A percentile compares a stretch with the other conserved stretches of the same genome.
Evolutionary conservation across 2,329 filamentous ascomycete genomes (phyloP).

Genomic region (Epichloe brachyelytri): DNA sequence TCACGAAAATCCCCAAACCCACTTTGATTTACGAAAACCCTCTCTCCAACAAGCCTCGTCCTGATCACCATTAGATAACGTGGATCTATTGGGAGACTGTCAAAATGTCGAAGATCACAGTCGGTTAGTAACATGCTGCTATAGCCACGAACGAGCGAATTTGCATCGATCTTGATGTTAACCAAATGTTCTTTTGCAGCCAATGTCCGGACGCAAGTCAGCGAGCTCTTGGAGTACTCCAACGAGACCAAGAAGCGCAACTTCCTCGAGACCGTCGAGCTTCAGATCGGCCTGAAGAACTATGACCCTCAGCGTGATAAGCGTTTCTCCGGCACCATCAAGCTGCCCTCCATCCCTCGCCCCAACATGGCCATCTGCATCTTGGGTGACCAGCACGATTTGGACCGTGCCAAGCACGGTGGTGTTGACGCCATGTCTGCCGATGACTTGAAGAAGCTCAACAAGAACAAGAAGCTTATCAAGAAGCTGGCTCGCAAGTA

Average conservation of each 20-base stretch:
- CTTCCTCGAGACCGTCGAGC: constrained; percentile 91
- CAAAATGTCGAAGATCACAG: constrained; percentile 80
- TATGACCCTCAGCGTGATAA: constrained; percentile 99
- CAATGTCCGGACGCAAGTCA: constrained; percentile 92
- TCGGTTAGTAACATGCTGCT: constrained; percentile 33
- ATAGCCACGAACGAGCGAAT: background rate
- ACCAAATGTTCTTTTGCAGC: constrained; percentile 28
- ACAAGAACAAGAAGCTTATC: constrained; percentile 99
- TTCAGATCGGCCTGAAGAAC: constrained; percentile 93
- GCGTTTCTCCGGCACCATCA: constrained; percentile 99
- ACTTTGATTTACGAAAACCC: constrained; percentile 5
- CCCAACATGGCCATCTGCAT: constrained; percentile 80
- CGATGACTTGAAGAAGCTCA: constrained; percentile 99
- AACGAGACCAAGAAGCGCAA: constrained; percentile 91
- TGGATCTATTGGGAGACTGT: constrained; percentile 75
- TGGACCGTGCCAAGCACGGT: constrained; percentile 98
- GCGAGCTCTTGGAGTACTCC: constrained; percentile 90
- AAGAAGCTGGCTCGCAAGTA: constrained; percentile 99
- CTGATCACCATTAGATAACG: constrained; percentile 57
- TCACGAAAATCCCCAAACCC: constrained; percentile 11
- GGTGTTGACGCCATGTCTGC: constrained; percentile 96
- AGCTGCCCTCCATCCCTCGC: constrained; percentile 81
- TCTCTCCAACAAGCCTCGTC: constrained; percentile 17
- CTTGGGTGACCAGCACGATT: constrained; percentile 77
- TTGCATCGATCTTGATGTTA: constrained; percentile 14